Base-by-base conservation (phyloP, 768 basidiomycete species). In the Boletellus sp. region DNA sequence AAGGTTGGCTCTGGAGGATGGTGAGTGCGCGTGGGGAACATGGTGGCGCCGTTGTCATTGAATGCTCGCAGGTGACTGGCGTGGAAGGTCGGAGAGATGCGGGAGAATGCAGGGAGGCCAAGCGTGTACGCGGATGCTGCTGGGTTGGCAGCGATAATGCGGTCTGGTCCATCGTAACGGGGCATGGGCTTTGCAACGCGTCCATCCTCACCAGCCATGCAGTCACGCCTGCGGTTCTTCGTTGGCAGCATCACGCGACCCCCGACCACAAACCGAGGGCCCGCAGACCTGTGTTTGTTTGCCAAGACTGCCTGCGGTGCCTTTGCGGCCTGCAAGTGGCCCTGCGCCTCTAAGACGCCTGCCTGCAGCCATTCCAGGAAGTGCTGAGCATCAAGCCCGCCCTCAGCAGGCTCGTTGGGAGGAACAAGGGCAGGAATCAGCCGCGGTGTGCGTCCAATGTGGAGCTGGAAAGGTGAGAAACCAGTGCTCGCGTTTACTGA, bases 391-490 rank as follows among this genome's bases (percentile, higher is more conserved):
- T 7, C 34, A 35, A 35, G 16, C 8, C 16, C 34, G 10, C 16
- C 34, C 4, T 4, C 34, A 7, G 6, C 34, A 8, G 16, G 10
- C 13, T 7, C 6, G 4, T 7, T 17, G 5, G 3, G 6, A 19
- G 36, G 6, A 4, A 19, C 36, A 12, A 37, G 34, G 4, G 36
- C n/a, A 6, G 36, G 36, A 11, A 19, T 37, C 3, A 37, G 1
- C 0, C 59, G 39, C 0, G 71, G 69, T 0, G 55, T 56, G 0
- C 40, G 37, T 0, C 71, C 65, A 3, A 58, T 22, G 12, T 53
- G 49, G 0, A 70, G 51, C 20, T 70, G 63, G 50, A 74, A 74
- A 3, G 48, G 50, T 0, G 62, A 64, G 45, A 64, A 71, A 1
- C 69, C 62, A 59, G 68, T 67, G 51, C 43, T 65, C 15, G 45